Evolutionary conservation across 2,329 filamentous ascomycete genomes (phyloP).

Genomic region (Microsporum canis): DNA sequence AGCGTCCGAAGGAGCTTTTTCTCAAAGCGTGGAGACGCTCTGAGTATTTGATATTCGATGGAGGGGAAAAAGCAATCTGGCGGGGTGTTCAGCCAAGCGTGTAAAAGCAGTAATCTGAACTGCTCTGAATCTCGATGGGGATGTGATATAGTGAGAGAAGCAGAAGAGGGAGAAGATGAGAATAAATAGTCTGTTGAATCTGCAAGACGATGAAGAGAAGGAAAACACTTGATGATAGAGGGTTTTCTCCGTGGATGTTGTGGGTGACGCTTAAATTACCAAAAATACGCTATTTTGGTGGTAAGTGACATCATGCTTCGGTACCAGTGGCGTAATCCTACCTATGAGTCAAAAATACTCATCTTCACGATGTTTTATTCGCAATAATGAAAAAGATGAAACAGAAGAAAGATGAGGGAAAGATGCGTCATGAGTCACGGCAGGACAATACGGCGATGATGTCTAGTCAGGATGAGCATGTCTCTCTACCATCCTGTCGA

Average conservation of each 20-base stretch:
- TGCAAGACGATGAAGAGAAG: too few relatives aligned
- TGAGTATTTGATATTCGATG: not conserved
- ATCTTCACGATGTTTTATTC: not conserved
- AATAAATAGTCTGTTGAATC: not conserved
- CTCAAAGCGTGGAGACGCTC: not conserved
- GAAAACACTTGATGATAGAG: not conserved
- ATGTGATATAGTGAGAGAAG: not conserved
- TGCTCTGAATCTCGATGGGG: not conserved
- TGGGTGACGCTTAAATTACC: slow-evolving; percentile 2
- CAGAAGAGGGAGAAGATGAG: not conserved
- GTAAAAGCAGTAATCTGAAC: not conserved
- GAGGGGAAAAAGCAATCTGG: not conserved
- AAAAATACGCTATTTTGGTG: not conserved
- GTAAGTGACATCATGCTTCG: not conserved
- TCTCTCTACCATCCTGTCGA: too few relatives aligned
- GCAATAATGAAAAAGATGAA: not conserved
- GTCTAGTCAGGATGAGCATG: too few relatives aligned
- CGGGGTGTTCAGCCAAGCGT: not conserved
- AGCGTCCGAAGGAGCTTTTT: not conserved
- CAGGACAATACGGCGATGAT: too few relatives aligned
- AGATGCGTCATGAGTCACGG: not conserved
- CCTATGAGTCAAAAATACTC: slow-evolving; percentile 1
- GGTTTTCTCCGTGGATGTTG: not conserved
- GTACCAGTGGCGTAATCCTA: not conserved
- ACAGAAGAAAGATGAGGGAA: not conserved